phyloP scores from a whole-genome alignment of 2,329 filamentous ascomycete species.

The Ascochyta fabae region DNA sequence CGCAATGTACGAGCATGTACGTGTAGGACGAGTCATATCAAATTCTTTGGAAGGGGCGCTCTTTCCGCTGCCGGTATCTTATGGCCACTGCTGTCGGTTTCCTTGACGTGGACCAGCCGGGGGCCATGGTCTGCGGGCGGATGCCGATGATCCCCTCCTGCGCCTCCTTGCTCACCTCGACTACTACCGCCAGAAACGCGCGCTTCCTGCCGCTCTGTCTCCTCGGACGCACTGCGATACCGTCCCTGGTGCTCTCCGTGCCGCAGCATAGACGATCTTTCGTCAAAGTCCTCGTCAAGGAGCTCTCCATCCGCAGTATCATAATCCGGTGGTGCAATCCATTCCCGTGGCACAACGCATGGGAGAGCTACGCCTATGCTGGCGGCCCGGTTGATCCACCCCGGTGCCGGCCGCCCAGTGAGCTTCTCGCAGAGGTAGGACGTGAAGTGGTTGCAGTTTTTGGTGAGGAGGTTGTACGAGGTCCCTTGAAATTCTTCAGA shows the following conservation, averaged over 20 bases:
- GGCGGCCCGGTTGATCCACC: constrained; percentile 84
- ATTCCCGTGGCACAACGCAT: constrained; percentile 81
- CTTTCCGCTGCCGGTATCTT: constrained; percentile 53
- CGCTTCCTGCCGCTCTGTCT: constrained; percentile 39
- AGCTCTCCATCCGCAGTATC: constrained; percentile 75
- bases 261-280: constrained; percentile 66
- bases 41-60: constrained; percentile 51
- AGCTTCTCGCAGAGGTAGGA: constrained; percentile 75
- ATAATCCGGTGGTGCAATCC: constrained; percentile 80
- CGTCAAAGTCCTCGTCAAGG: constrained; percentile 63
- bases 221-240: constrained; percentile 35
- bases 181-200: constrained; percentile 37
- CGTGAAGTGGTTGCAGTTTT: constrained; percentile 91
- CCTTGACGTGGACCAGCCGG: constrained; percentile 46
- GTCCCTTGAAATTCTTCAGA: constrained; percentile 77
- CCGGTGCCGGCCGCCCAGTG: constrained; percentile 72
- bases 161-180: constrained; percentile 44
- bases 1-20: neutral
- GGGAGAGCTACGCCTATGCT: constrained; percentile 80
- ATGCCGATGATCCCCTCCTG: constrained; percentile 42
- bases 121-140: constrained; percentile 40
- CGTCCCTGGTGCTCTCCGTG: constrained; percentile 42
- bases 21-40: constrained; percentile 38
- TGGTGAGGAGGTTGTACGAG: constrained; percentile 79
- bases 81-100: constrained; percentile 53